A percentile compares a stretch with the other conserved stretches of the same genome.
Evolutionary conservation across 1,139 yeast species (phyloP).

Genomic region (Nakaseomyces glabratus): DNA sequence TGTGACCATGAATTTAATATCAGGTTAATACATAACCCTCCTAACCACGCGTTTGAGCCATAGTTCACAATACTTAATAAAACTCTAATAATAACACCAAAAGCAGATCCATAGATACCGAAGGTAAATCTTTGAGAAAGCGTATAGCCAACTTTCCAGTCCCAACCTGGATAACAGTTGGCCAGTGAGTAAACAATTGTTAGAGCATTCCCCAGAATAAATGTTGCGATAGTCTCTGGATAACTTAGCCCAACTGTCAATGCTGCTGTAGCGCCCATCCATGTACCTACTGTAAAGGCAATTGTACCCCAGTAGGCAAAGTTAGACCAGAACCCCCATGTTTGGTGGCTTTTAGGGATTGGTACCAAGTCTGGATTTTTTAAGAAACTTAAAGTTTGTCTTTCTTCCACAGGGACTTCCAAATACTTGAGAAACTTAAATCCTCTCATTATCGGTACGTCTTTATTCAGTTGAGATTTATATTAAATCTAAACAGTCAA

Average conservation of each 20-base stretch:
- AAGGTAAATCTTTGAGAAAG: slow-evolving; percentile 39
- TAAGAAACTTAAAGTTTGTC: slow-evolving; percentile 29
- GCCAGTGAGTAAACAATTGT: slow-evolving; percentile 34
- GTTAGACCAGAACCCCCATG: slow-evolving; percentile 37
- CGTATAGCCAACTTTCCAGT: slow-evolving; percentile 41
- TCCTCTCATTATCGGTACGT: slow-evolving; percentile 4
- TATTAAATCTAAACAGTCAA: no score
- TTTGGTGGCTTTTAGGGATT: slow-evolving; percentile 29
- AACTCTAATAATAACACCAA: slow-evolving; percentile 37
- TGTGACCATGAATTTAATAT: slow-evolving; percentile 33
- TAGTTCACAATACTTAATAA: slow-evolving; percentile 37
- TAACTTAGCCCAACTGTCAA: slow-evolving; percentile 35
- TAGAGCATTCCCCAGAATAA: slow-evolving; percentile 37
- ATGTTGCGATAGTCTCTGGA: slow-evolving; percentile 35
- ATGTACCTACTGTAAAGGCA: slow-evolving; percentile 36
- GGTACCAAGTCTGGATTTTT: slow-evolving; percentile 35
- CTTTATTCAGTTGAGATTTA: no score
- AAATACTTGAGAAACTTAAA: slow-evolving; percentile 14
- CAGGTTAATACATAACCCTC: slow-evolving; percentile 34
- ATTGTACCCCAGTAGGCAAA: slow-evolving; percentile 37
- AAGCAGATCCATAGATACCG: slow-evolving; percentile 38
- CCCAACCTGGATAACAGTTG: slow-evolving; percentile 38
- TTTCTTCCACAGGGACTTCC: slow-evolving; percentile 30
- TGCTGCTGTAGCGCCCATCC: slow-evolving; percentile 37
- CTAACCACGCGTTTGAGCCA: slow-evolving; percentile 37